These are phyloP conservation scores for Globisporangium lucens DNA, from an alignment of 352 stramenopile genomes.

Conservation along the genomic window DNA sequence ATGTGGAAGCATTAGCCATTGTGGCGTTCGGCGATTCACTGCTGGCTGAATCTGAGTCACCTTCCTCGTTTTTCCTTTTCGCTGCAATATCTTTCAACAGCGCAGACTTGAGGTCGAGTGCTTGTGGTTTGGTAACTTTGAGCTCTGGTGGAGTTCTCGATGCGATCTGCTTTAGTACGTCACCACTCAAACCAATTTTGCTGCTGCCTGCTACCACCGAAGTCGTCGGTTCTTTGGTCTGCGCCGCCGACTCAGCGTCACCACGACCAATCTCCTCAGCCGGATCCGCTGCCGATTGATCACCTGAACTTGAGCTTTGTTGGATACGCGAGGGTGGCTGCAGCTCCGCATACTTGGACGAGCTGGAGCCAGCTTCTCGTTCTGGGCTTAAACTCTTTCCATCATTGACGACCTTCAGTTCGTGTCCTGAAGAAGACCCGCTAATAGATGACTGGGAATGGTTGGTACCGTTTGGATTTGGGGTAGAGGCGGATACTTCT, in stretches of 20 bases:
- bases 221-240: background rate
- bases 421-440: background rate
- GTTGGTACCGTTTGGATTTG: background rate
- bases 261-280: background rate
- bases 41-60: background rate
- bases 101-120: slow-evolving; percentile 12
- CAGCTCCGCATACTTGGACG: slow-evolving; percentile 6
- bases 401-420: background rate
- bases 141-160: background rate
- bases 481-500: background rate
- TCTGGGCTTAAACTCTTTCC: background rate
- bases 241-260: background rate
- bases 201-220: too few species aligned
- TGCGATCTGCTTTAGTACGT: background rate
- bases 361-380: background rate
- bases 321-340: slow-evolving; percentile 7
- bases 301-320: background rate
- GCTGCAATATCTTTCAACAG: slow-evolving; percentile 5
- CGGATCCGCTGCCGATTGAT: background rate
- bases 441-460: background rate
- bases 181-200: background rate
- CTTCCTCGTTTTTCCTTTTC: background rate
- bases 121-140: background rate
- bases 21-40: background rate
- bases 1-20: background rate